Conservation (phyloP, 768 basidiomycete species). For the Kwoniella botswanensis region DNA sequence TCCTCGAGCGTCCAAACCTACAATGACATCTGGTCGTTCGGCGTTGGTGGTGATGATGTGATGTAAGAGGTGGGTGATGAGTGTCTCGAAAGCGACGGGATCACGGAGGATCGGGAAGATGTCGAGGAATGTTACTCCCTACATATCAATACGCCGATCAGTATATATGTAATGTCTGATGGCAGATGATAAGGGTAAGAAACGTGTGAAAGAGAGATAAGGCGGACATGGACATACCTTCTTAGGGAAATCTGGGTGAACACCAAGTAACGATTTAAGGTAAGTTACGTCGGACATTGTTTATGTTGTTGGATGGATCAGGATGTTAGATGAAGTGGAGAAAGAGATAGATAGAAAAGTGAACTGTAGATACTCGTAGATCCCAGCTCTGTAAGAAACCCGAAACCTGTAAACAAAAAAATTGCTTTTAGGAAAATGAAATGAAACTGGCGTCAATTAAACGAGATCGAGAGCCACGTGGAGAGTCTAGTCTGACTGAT, state of each 20-base stretch:
- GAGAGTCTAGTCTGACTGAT: no score
- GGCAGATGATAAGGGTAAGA: neutral
- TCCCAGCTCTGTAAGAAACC: no score
- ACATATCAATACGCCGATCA: neutral
- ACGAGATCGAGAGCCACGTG: no score
- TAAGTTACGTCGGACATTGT: conserved; percentile 30
- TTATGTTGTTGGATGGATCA: neutral
- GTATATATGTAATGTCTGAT: neutral
- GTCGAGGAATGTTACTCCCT: conserved; percentile 93
- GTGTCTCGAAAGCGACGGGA: conserved; percentile 83
- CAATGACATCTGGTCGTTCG: conserved; percentile 71
- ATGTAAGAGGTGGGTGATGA: conserved; percentile 85
- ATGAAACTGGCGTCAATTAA: no score
- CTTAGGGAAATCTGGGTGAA: conserved; percentile 76
- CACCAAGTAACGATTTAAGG: conserved; percentile 32
- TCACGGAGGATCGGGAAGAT: conserved; percentile 89
- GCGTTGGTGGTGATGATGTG: conserved; percentile 72
- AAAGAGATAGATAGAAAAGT: no score
- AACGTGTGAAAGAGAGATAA: neutral
- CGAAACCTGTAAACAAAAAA: no score
- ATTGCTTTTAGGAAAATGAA: no score
- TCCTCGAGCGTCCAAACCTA: conserved; percentile 93
- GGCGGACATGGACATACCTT: conserved; percentile 64
- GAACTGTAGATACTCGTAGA: no score
- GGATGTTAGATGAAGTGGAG: no score